A percentile compares a stretch with the other conserved stretches of the same genome.
These are phyloP conservation scores for Chamaecyparis obtusa DNA, from an alignment of 75 land plant species.

Conservation along the genomic window DNA sequence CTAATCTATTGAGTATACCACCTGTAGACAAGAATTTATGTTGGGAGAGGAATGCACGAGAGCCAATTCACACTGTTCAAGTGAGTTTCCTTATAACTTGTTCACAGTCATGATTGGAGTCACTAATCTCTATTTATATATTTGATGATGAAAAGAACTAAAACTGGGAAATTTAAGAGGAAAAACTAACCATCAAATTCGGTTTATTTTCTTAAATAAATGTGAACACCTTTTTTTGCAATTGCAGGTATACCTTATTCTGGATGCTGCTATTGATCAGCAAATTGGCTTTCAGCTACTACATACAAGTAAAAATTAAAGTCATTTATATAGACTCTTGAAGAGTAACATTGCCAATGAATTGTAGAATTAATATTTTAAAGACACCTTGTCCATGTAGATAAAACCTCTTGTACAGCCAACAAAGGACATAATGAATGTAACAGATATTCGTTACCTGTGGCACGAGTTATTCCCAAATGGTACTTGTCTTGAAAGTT, in stretches of 20 bases:
- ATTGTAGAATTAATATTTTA: background rate
- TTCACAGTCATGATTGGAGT: background rate
- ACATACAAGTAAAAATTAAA: constrained; percentile 42
- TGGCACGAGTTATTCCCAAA: constrained; percentile 90
- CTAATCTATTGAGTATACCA: constrained; percentile 5
- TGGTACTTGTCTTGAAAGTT: constrained; percentile 32
- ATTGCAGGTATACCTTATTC: constrained; percentile 75
- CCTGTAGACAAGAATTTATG: constrained; percentile 84
- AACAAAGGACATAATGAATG: constrained; percentile 75
- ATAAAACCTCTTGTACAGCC: constrained; percentile 90
- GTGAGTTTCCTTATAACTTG: constrained; percentile 41
- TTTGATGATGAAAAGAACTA: too few species aligned
- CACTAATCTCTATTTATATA: background rate
- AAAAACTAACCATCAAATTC: background rate
- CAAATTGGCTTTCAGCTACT: constrained; percentile 86
- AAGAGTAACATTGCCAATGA: background rate
- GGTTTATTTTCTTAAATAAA: background rate
- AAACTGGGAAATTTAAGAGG: background rate
- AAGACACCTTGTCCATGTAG: constrained; percentile 29
- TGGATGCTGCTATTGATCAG: constrained; percentile 68
- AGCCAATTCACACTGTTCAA: constrained; percentile 79
- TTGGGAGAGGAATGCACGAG: constrained; percentile 98
- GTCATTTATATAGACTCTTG: background rate
- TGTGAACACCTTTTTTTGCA: background rate
- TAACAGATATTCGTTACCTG: constrained; percentile 43